Evolutionary conservation across 495 filamentous ascomycete genomes (phyloP).

Genomic region (Aspergillus egyptiacus): DNA sequence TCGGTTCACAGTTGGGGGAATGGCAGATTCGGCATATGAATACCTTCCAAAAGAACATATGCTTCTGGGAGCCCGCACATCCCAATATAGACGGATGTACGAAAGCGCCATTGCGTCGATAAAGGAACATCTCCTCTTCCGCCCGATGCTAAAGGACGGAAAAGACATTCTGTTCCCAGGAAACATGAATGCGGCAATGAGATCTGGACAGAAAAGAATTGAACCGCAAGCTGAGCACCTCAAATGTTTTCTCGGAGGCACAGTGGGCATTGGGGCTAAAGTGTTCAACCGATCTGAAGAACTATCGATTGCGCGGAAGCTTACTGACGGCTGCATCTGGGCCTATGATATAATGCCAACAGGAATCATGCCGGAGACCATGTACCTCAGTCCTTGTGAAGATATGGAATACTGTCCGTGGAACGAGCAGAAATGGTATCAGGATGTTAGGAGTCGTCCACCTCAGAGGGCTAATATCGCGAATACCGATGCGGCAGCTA

Average conservation of each 20-base stretch:
- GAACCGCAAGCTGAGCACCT: conserved; percentile 50
- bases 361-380: conserved; percentile 57
- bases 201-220: conserved; percentile 21
- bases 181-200: conserved; percentile 29
- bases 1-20: conserved; percentile 75
- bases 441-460: conserved; percentile 26
- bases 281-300: conserved; percentile 52
- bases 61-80: conserved; percentile 70
- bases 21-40: conserved; percentile 90
- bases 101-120: conserved; percentile 60
- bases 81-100: conserved; percentile 80
- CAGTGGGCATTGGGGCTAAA: conserved; percentile 54
- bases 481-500: conserved; percentile 31
- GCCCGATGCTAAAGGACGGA: conserved; percentile 68
- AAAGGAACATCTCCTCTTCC: conserved; percentile 74
- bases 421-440: conserved; percentile 49
- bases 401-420: conserved; percentile 44
- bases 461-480: conserved; percentile 13
- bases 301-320: conserved; percentile 47
- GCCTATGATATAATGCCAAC: conserved; percentile 51
- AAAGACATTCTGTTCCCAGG: conserved; percentile 74
- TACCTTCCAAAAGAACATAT: conserved; percentile 84
- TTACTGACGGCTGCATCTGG: conserved; percentile 56
- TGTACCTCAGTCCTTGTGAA: conserved; percentile 48
- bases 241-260: conserved; percentile 57